Evolutionary conservation across 2,329 filamentous ascomycete species (phyloP).

Genomic region (Monosporascus sp.): DNA sequence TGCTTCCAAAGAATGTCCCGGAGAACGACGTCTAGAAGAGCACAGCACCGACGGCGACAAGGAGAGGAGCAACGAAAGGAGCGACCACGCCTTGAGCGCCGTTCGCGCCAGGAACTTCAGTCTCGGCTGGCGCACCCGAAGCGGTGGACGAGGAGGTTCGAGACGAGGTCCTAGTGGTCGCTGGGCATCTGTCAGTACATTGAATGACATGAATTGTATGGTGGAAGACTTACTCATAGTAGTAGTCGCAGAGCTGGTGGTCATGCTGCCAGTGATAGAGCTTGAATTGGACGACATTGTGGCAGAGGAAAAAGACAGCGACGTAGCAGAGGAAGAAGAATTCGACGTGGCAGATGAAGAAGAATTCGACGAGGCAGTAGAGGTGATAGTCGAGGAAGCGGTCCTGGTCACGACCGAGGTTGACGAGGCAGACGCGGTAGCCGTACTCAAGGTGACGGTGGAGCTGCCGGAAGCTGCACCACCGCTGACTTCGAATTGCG

Average conservation of each 20-base stretch:
- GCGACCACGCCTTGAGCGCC: constrained; percentile 18
- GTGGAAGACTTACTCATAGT: background rate
- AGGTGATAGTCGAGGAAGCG: background rate
- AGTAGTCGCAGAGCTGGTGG: constrained; percentile 3
- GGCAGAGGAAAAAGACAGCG: background rate
- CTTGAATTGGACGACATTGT: constrained; percentile 1
- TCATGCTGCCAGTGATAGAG: background rate
- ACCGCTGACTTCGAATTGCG: constrained; percentile 31
- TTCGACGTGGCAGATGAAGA: too few relatives aligned
- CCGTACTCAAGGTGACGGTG: constrained; percentile 2
- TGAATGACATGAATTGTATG: background rate
- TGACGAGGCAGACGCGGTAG: constrained; percentile 10
- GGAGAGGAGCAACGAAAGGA: constrained; percentile 21
- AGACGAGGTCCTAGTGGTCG: constrained; percentile 10
- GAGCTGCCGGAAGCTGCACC: constrained; percentile 9
- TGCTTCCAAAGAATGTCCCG: background rate
- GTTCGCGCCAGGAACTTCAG: constrained; percentile 21
- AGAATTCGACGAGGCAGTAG: too few relatives aligned
- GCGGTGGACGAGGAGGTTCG: constrained; percentile 2
- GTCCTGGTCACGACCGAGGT: too few relatives aligned
- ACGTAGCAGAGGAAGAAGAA: too few relatives aligned
- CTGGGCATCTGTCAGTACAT: background rate
- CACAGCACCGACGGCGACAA: constrained; percentile 18
- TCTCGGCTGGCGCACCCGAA: constrained; percentile 10
- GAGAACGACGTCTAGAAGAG: constrained; percentile 15